Conservation (phyloP, 805 yeast genomes). For the Maudiozyma turicensis region DNA sequence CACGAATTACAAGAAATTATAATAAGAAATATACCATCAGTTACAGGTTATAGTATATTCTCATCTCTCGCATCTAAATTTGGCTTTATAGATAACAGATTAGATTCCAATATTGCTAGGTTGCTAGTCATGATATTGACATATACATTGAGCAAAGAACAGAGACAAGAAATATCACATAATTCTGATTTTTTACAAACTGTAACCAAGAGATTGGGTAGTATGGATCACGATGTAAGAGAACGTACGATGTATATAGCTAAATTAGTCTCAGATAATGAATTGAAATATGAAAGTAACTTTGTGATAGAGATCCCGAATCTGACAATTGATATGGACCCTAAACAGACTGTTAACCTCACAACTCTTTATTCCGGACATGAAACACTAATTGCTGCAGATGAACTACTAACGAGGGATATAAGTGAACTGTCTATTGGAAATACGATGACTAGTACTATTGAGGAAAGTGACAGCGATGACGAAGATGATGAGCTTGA, state of each 20-base stretch:
- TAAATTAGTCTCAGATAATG: conserved; percentile 18
- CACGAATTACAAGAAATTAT: conserved; percentile 11
- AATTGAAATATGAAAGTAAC: conserved; percentile 23
- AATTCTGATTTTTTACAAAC: conserved; percentile 18
- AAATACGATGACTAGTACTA: too few relatives aligned
- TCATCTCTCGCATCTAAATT: conserved; percentile 5
- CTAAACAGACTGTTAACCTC: not conserved
- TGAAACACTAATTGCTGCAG: not conserved
- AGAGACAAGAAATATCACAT: conserved; percentile 9
- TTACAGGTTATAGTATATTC: not conserved
- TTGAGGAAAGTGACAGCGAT: conserved; percentile 24
- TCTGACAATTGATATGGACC: conserved; percentile 2
- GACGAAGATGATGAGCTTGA: conserved; percentile 29
- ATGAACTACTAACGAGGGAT: not conserved
- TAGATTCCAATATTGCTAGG: conserved; percentile 17
- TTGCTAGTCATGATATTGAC: conserved; percentile 13
- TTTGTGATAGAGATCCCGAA: conserved; percentile 17
- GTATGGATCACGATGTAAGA: conserved; percentile 15
- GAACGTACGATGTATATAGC: conserved; percentile 30
- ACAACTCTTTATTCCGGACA: not conserved
- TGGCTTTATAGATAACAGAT: conserved; percentile 4
- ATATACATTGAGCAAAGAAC: conserved; percentile 3
- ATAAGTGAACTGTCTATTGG: too few relatives aligned
- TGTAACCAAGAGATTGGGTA: conserved; percentile 21
- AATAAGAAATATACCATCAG: conserved; percentile 8